A percentile compares a stretch with the other conserved stretches of the same genome.
Evolutionary conservation across 1,284 basidiomycete genomes (phyloP).

Genomic region (Ganoderma boninense): DNA sequence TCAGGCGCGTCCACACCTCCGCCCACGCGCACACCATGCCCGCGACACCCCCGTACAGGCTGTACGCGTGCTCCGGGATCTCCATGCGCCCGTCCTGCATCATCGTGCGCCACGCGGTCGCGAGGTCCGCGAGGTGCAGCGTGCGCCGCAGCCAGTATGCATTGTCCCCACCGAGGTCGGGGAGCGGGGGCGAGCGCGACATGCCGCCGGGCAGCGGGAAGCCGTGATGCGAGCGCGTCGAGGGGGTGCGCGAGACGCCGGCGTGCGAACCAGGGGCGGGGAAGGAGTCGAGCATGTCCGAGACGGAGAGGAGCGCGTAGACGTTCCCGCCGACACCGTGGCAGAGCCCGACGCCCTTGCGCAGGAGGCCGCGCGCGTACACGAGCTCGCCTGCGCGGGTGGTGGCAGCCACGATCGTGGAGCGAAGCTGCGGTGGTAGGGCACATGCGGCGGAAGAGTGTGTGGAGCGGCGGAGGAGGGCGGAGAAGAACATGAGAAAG

Average conservation of each 20-base stretch:
- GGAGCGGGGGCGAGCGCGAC: neutral
- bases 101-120: constrained; percentile 45
- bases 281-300: constrained; percentile 39
- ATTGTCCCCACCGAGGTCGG: constrained; percentile 5
- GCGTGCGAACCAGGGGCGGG: constrained; percentile 1
- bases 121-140: constrained; percentile 55
- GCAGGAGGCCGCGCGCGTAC: constrained; percentile 57
- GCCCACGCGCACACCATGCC: constrained; percentile 67
- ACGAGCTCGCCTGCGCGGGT: constrained; percentile 51
- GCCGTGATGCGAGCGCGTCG: constrained; percentile 8
- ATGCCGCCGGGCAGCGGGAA: constrained; percentile 3
- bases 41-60: constrained; percentile 61
- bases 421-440: constrained; percentile 31
- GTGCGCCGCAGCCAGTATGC: constrained; percentile 46
- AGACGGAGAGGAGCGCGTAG: constrained; percentile 57
- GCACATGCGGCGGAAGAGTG: constrained; percentile 25
- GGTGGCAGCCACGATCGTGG: constrained; percentile 43
- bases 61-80: constrained; percentile 58
- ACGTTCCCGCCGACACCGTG: constrained; percentile 63
- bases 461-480: constrained; percentile 41
- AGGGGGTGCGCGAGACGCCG: constrained; percentile 1
- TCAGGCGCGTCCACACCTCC: constrained; percentile 50
- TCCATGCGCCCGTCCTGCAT: constrained; percentile 51
- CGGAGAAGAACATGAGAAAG: constrained; percentile 55
- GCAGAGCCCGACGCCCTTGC: constrained; percentile 64